phyloP scores from a whole-genome alignment of 73 alveolate genomes.

The Tetrahymena elliotti region DNA sequence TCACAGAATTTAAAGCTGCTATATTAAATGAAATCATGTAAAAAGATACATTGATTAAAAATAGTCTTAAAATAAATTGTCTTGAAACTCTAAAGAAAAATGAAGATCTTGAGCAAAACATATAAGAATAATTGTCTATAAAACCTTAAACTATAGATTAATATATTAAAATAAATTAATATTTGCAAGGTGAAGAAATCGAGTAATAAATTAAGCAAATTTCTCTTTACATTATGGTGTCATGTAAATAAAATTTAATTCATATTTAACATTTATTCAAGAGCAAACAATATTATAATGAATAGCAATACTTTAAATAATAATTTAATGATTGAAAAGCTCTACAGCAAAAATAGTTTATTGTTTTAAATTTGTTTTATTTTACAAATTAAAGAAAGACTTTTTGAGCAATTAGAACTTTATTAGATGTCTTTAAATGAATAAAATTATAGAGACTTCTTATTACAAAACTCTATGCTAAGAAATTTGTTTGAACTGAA shows the following conservation, averaged over 20 bases:
- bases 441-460: not conserved
- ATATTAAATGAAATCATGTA: not conserved
- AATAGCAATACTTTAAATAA: too few relatives aligned
- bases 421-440: not conserved
- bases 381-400: not conserved
- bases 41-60: not conserved
- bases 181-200: not conserved
- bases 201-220: not conserved
- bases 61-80: not conserved
- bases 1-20: not conserved
- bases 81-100: not conserved
- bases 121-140: not conserved
- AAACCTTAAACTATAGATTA: not conserved
- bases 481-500: not conserved
- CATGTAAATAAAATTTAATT: too few relatives aligned
- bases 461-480: not conserved
- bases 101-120: not conserved
- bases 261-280: too few relatives aligned
- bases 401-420: not conserved
- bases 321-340: too few relatives aligned
- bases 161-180: not conserved
- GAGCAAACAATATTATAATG: too few relatives aligned
- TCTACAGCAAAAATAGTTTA: too few relatives aligned
- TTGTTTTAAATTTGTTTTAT: not conserved
- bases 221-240: not conserved